Evolutionary conservation across 495 filamentous ascomycete genomes (phyloP).

Genomic region (Physcia stellaris): DNA sequence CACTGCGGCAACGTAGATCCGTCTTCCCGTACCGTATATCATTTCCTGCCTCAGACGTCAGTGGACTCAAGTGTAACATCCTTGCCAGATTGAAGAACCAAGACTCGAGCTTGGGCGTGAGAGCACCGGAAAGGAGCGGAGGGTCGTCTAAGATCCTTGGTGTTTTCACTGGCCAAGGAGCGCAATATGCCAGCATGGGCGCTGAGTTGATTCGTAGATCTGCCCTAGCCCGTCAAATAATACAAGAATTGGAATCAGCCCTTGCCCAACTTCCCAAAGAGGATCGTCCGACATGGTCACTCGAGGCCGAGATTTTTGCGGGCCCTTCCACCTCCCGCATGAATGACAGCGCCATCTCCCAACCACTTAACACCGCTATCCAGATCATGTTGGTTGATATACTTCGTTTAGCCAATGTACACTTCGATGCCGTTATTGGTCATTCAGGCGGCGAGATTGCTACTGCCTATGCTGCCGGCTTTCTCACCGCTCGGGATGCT

Average conservation of each 20-base stretch:
- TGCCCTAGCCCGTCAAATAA: background rate
- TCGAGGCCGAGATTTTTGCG: background rate
- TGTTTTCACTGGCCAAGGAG: conserved; percentile 12
- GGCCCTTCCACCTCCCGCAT: background rate
- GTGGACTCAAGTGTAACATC: background rate
- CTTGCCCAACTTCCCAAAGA: conserved; percentile 12
- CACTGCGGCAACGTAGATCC: conserved; percentile 4
- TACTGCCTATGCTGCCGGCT: conserved; percentile 20
- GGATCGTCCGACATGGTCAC: conserved; percentile 13
- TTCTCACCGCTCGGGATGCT: conserved; percentile 11
- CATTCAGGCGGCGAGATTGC: conserved; percentile 28
- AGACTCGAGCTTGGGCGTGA: background rate
- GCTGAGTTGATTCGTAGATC: conserved; percentile 1
- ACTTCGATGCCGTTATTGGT: conserved; percentile 10
- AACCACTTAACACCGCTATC: conserved; percentile 18
- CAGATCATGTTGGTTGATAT: conserved; percentile 20
- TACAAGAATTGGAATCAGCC: conserved; percentile 10
- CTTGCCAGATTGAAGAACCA: background rate
- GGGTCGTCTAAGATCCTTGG: background rate
- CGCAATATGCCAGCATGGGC: conserved; percentile 11
- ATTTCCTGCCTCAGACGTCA: background rate
- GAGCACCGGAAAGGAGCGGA: background rate
- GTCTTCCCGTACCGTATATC: background rate
- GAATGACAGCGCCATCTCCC: conserved; percentile 8
- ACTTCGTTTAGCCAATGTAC: conserved; percentile 11